Conservation (phyloP, 2,329 filamentous ascomycete genomes). For the Shiraia sp. region DNA sequence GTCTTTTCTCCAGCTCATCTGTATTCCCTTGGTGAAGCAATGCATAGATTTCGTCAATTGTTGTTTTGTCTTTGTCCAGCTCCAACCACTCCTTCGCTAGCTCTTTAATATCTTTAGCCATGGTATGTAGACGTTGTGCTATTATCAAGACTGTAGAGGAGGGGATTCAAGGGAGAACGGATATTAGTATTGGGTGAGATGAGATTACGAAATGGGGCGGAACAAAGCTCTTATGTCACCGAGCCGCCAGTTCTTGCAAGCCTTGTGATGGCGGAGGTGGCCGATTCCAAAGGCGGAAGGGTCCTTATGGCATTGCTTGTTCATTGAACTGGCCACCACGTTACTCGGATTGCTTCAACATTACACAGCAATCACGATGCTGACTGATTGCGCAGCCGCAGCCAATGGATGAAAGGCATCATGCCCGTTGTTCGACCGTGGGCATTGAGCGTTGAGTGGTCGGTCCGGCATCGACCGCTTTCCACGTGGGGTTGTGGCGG, state of each 20-base stretch:
- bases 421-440: too few relatives aligned
- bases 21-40: constrained; percentile 53
- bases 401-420: too few relatives aligned
- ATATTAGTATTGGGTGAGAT: too few relatives aligned
- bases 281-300: constrained; percentile 14
- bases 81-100: constrained; percentile 62
- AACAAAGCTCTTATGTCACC: constrained; percentile 1
- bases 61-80: constrained; percentile 59
- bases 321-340: constrained; percentile 1
- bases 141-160: neutral
- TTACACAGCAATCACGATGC: neutral
- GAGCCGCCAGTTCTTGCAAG: constrained; percentile 20
- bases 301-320: constrained; percentile 1
- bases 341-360: neutral
- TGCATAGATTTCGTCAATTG: constrained; percentile 58
- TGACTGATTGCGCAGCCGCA: too few relatives aligned
- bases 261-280: constrained; percentile 34
- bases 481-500: constrained; percentile 2
- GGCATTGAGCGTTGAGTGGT: neutral
- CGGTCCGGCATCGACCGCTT: neutral
- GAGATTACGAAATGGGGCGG: neutral
- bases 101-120: constrained; percentile 42
- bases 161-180: neutral
- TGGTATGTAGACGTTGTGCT: constrained; percentile 8
- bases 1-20: constrained; percentile 56